Percentiles rank a stretch among this genome's conserved stretches.
These are phyloP conservation scores for Camillea tinctor DNA, from an alignment of 2,329 filamentous ascomycete species.

Conservation along the genomic window DNA sequence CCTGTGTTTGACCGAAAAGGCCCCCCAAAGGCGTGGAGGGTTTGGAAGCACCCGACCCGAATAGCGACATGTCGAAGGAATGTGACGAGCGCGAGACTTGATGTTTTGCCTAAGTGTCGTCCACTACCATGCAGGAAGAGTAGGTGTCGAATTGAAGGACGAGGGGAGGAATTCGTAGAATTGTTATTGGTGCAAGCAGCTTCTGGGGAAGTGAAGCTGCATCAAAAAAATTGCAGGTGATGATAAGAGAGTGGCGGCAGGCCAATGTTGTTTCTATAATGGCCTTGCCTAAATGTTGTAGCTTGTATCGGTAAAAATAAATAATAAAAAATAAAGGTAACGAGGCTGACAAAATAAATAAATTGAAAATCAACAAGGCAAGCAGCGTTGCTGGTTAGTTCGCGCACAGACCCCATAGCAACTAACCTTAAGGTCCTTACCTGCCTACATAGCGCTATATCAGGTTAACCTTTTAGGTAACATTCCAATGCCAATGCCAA, in stretches of 20 bases:
- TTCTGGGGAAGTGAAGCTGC: conserved; percentile 1
- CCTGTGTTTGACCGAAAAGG: conserved; percentile 1
- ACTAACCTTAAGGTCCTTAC: no score
- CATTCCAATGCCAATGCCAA: no score
- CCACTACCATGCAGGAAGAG: not conserved
- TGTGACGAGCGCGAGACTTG: not conserved
- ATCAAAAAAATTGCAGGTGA: not conserved
- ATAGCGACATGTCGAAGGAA: not conserved
- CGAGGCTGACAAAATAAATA: conserved; percentile 32
- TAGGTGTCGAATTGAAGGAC: not conserved
- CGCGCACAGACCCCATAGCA: not conserved
- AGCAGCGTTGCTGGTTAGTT: conserved; percentile 1
- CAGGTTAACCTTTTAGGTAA: no score
- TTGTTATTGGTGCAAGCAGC: not conserved
- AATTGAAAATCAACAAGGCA: conserved; percentile 26
- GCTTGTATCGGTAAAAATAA: no score
- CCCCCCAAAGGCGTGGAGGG: not conserved
- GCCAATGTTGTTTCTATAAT: conserved; percentile 15
- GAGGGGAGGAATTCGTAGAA: not conserved
- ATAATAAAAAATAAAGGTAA: not conserved
- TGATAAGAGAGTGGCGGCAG: not conserved
- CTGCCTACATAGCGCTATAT: no score
- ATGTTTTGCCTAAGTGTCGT: not conserved
- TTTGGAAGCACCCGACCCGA: not conserved
- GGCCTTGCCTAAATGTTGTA: not conserved